Conservation (phyloP, 345 rosid genomes). For the Salix exigua region DNA sequence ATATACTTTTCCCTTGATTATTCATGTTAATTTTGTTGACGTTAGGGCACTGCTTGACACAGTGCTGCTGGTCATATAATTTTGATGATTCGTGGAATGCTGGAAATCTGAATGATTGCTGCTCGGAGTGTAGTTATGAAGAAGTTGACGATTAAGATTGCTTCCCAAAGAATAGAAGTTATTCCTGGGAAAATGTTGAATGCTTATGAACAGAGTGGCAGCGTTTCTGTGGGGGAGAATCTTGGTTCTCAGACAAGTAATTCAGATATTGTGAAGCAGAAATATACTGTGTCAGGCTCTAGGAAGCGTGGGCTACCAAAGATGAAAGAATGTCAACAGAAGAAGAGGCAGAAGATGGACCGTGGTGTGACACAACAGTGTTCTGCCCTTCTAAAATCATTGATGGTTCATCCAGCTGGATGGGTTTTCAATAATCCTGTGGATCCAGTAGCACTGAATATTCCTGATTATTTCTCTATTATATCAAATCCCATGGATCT, state of each 20-base stretch:
- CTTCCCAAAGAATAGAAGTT: constrained; percentile 36
- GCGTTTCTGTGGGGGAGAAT: not conserved
- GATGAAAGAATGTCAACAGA: constrained; percentile 28
- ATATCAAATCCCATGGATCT: constrained; percentile 80
- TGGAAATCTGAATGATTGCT: constrained; percentile 28
- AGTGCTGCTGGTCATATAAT: constrained; percentile 9
- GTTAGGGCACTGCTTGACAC: constrained; percentile 13
- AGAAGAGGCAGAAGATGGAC: constrained; percentile 60
- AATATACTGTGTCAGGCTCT: not conserved
- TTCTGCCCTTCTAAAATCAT: constrained; percentile 35
- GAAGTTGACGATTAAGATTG: constrained; percentile 55
- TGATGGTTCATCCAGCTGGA: constrained; percentile 43
- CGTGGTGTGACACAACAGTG: constrained; percentile 49
- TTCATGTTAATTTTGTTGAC: constrained; percentile 5
- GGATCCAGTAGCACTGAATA: constrained; percentile 55
- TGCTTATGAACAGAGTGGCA: constrained; percentile 16
- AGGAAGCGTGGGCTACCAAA: constrained; percentile 43
- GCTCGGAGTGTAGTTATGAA: constrained; percentile 34
- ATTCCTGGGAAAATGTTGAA: constrained; percentile 19
- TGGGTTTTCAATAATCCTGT: constrained; percentile 68
- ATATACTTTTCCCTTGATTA: not conserved
- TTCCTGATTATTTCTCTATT: constrained; percentile 82
- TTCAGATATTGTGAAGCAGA: constrained; percentile 15
- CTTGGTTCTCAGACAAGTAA: constrained; percentile 17
- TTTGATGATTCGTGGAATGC: not conserved